A percentile compares a stretch with the other conserved stretches of the same genome.
These are phyloP conservation scores for Ampelocalamus luodianensis DNA, from an alignment of 176 grass and related monocot genomes.

Conservation along the genomic window DNA sequence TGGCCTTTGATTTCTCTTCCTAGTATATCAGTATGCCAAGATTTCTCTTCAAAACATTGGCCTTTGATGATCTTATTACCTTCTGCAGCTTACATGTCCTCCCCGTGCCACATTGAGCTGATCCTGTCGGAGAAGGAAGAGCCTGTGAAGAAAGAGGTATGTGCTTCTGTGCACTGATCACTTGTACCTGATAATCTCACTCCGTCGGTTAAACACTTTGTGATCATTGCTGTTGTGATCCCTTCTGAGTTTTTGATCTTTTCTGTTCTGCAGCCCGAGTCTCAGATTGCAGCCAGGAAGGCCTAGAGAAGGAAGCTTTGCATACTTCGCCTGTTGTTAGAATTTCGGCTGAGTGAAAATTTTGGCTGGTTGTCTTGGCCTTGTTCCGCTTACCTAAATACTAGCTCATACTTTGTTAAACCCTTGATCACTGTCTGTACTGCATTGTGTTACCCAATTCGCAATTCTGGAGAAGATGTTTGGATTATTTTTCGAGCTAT, in stretches of 20 bases:
- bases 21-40: neutral
- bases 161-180: neutral
- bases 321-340: neutral
- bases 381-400: constrained; percentile 13
- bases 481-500: neutral
- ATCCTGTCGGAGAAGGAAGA: constrained; percentile 90
- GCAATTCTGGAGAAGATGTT: neutral
- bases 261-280: constrained; percentile 57
- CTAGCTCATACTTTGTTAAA: constrained; percentile 38
- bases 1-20: neutral
- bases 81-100: constrained; percentile 82
- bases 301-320: constrained; percentile 41
- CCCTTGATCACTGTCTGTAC: neutral
- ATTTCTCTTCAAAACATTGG: no score
- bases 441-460: neutral
- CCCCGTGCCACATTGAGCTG: constrained; percentile 80
- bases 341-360: constrained; percentile 24
- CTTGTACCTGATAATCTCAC: neutral
- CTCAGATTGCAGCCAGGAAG: constrained; percentile 79
- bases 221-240: neutral
- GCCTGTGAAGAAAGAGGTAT: constrained; percentile 76
- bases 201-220: neutral
- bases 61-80: neutral
- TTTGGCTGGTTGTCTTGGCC: constrained; percentile 35
- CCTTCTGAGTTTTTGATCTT: neutral